A percentile compares a stretch with the other conserved stretches of the same genome.
Evolutionary conservation across 352 stramenopile species (phyloP).

Genomic region (Salisapilia sapeloensis): DNA sequence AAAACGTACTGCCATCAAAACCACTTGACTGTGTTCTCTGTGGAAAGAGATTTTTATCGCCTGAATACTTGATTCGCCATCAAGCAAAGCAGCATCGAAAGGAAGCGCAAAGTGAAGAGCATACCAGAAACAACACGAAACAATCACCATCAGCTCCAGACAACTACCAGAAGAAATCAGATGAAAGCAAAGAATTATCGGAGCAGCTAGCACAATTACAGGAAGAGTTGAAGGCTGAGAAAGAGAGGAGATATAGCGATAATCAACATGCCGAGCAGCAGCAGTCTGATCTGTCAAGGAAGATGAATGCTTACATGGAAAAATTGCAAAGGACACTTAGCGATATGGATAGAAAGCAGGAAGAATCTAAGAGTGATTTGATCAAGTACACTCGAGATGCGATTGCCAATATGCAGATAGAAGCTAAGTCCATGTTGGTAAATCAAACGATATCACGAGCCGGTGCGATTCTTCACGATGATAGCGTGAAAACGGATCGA

Average conservation of each 20-base stretch:
- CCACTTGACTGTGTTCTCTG: constrained; percentile 29
- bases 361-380: constrained; percentile 41
- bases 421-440: constrained; percentile 5
- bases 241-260: constrained; percentile 23
- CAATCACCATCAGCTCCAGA: constrained; percentile 4
- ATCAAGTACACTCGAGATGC: constrained; percentile 40
- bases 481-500: neutral
- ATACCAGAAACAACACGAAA: neutral
- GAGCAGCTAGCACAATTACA: constrained; percentile 42
- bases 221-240: constrained; percentile 26
- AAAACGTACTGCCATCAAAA: constrained; percentile 3
- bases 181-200: constrained; percentile 36
- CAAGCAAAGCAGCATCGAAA: constrained; percentile 35
- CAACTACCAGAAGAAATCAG: constrained; percentile 3
- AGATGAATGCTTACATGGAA: constrained; percentile 36
- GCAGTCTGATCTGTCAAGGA: constrained; percentile 25
- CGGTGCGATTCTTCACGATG: neutral
- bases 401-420: constrained; percentile 18
- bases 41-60: constrained; percentile 56
- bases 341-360: constrained; percentile 52
- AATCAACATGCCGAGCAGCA: constrained; percentile 21
- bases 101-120: constrained; percentile 4
- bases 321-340: constrained; percentile 34
- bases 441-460: neutral
- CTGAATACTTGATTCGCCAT: constrained; percentile 53